Conservation (phyloP, 345 rosid genomes). For the Combretum micranthum region DNA sequence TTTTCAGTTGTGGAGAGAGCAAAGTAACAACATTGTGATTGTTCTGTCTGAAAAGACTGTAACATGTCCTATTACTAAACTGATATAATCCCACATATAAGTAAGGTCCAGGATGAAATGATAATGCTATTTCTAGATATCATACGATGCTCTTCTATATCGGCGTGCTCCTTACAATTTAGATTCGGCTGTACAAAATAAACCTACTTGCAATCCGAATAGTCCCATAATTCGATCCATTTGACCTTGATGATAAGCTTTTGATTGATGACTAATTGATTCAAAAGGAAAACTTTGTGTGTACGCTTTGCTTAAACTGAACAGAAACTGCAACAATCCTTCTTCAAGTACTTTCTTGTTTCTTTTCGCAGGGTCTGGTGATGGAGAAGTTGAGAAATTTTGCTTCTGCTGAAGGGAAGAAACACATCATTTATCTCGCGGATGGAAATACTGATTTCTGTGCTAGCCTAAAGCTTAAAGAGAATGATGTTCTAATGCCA, state of each 20-base stretch:
- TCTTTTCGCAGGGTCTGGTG: slow-evolving; percentile 7
- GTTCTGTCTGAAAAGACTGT: neutral
- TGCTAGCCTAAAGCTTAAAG: slow-evolving; percentile 11
- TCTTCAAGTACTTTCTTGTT: neutral
- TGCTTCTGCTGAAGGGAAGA: slow-evolving; percentile 3
- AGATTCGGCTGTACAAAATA: too few species aligned
- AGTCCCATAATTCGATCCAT: too few species aligned
- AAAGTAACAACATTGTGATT: neutral
- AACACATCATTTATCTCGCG: slow-evolving; percentile 9
- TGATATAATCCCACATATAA: too few species aligned
- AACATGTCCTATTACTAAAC: too few species aligned
- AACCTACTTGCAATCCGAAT: too few species aligned
- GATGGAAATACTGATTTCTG: slow-evolving; percentile 19
- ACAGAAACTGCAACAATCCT: neutral
- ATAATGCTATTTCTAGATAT: too few species aligned
- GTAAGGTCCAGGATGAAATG: too few species aligned
- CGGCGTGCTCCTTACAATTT: too few species aligned
- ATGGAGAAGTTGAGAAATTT: slow-evolving; percentile 18
- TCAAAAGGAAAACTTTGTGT: neutral
- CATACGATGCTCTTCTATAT: too few species aligned
- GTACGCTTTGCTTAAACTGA: neutral
- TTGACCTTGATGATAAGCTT: too few species aligned
- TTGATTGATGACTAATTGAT: too few species aligned
- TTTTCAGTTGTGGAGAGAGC: neutral
- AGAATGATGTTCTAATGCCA: slow-evolving; percentile 15